A percentile compares a stretch with the other conserved stretches of the same genome.
Conservation (phyloP, 2,329 filamentous ascomycete species). For the Eurotiales sp. region DNA sequence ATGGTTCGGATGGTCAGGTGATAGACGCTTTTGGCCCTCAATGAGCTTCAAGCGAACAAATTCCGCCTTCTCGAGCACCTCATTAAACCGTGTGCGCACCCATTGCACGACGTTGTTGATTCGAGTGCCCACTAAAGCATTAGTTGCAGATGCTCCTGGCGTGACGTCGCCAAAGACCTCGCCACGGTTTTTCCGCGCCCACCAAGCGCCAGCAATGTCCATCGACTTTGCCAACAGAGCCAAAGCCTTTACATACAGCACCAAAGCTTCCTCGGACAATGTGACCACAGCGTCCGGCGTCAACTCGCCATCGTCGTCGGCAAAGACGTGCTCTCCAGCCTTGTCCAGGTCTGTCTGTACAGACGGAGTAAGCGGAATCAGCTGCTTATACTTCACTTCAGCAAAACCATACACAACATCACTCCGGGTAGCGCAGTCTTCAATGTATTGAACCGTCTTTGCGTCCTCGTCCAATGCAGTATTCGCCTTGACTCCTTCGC, state of each 20-base stretch:
- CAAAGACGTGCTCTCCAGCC: conserved; percentile 31
- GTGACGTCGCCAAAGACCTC: conserved; percentile 51
- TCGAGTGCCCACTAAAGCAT: conserved; percentile 58
- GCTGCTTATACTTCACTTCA: conserved; percentile 96
- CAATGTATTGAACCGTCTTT: conserved; percentile 73
- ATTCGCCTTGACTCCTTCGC: conserved; percentile 60
- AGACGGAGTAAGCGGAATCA: conserved; percentile 83
- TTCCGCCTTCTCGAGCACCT: conserved; percentile 93
- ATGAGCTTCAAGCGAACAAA: conserved; percentile 84
- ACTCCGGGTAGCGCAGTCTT: conserved; percentile 87
- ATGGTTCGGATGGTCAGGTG: conserved; percentile 79
- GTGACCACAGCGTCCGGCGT: conserved; percentile 81
- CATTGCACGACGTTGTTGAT: conserved; percentile 95
- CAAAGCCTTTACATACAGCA: conserved; percentile 92
- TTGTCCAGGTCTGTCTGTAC: conserved; percentile 34
- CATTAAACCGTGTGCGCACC: conserved; percentile 91
- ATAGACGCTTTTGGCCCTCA: conserved; percentile 79
- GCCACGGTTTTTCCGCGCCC: conserved; percentile 71
- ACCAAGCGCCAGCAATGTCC: conserved; percentile 92
- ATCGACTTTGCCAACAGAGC: conserved; percentile 88
- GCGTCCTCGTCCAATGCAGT: conserved; percentile 69
- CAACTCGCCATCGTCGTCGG: conserved; percentile 69
- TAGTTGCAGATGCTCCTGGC: conserved; percentile 40
- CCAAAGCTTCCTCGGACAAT: conserved; percentile 88
- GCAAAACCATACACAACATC: conserved; percentile 97